Percentiles rank a stretch among this genome's conserved stretches.
Evolutionary conservation across 345 rosid genomes (phyloP).

Genomic region (Mallotus nudiflorus): DNA sequence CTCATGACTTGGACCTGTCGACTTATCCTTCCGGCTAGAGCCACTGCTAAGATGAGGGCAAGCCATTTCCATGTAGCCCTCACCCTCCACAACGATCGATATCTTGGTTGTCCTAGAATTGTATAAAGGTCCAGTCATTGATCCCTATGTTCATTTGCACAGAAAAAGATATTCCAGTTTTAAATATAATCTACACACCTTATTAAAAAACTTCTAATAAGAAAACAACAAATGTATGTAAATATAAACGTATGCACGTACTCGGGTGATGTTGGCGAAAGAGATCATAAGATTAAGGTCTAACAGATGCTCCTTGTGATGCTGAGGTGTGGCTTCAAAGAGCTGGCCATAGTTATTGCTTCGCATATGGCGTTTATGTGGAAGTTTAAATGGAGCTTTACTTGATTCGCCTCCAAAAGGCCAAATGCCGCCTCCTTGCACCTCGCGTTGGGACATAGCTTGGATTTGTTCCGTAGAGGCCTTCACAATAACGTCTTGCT

Average conservation of each 20-base stretch:
- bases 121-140: conserved; percentile 25
- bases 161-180: too few species aligned
- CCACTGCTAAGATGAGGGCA: conserved; percentile 16
- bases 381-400: conserved; percentile 20
- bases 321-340: neutral
- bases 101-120: conserved; percentile 26
- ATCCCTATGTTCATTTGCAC: conserved; percentile 7
- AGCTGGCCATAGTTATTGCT: conserved; percentile 15
- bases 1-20: neutral
- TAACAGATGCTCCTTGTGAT: conserved; percentile 17
- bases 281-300: conserved; percentile 23
- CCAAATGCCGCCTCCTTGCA: conserved; percentile 29
- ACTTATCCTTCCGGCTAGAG: neutral
- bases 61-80: conserved; percentile 33
- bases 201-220: too few species aligned
- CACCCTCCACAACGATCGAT: conserved; percentile 20
- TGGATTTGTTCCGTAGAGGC: conserved; percentile 30
- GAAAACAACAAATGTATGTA: neutral
- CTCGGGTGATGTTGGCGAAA: conserved; percentile 24
- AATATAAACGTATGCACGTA: neutral
- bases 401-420: conserved; percentile 33
- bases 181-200: too few species aligned
- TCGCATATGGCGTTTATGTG: neutral
- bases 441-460: conserved; percentile 20
- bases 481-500: conserved; percentile 3